Percentiles rank a stretch among this genome's conserved stretches.
Conservation (phyloP, 2,329 filamentous ascomycete genomes). For the Onygenales sp. region DNA sequence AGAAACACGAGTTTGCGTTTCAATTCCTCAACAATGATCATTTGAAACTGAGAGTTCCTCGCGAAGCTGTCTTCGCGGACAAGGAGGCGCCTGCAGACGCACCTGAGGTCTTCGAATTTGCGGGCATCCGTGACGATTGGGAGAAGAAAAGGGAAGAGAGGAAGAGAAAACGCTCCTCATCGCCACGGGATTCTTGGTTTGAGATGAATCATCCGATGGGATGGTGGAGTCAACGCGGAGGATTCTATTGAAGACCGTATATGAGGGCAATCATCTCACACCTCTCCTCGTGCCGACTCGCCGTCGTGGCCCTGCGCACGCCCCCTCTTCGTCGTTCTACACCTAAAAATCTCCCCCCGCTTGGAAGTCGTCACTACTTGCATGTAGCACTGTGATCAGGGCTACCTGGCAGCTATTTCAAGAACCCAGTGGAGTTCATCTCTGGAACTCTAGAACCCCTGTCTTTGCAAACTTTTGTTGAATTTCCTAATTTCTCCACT, state of each 20-base stretch:
- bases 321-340: too few species aligned
- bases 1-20: conserved; percentile 3
- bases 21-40: conserved; percentile 5
- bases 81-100: neutral
- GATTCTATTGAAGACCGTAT: neutral
- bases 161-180: conserved; percentile 6
- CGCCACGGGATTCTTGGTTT: conserved; percentile 5
- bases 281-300: too few species aligned
- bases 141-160: conserved; percentile 4
- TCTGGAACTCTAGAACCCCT: too few species aligned
- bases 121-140: conserved; percentile 1
- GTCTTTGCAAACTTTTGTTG: too few species aligned
- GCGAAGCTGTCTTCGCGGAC: conserved; percentile 1
- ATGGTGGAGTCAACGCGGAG: conserved; percentile 2
- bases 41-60: conserved; percentile 4
- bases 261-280: too few species aligned
- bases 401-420: too few species aligned
- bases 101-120: conserved; percentile 5
- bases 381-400: too few species aligned
- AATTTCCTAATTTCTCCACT: too few species aligned
- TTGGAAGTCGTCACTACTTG: too few species aligned
- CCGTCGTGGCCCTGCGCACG: too few species aligned
- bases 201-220: conserved; percentile 6
- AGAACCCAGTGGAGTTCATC: too few species aligned
- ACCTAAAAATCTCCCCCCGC: too few species aligned